These are phyloP conservation scores for Zasmidium cellare DNA, from an alignment of 2,329 filamentous ascomycete genomes.

Conservation along the genomic window DNA sequence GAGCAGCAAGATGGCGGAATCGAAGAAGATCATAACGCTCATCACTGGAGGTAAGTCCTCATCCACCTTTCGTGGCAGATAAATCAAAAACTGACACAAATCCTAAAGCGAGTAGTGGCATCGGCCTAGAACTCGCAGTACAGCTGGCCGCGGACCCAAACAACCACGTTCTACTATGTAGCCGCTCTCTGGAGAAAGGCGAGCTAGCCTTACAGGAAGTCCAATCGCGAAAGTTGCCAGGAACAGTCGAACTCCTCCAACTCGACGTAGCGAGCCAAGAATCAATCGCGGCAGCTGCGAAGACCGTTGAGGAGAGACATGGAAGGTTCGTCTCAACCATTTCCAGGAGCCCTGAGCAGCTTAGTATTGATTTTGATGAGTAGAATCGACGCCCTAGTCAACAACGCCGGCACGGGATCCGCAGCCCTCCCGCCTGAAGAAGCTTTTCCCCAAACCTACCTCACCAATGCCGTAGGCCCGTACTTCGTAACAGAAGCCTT, in stretches of 20 bases:
- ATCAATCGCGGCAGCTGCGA: constrained; percentile 26
- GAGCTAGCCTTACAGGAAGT: constrained; percentile 32
- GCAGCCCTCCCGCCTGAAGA: constrained; percentile 25
- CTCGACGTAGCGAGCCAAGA: constrained; percentile 28
- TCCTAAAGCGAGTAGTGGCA: constrained; percentile 43
- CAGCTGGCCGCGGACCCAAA: constrained; percentile 32
- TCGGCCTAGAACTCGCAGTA: constrained; percentile 47
- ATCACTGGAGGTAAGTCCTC: constrained; percentile 36
- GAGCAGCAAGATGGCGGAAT: background rate
- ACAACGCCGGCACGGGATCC: constrained; percentile 37
- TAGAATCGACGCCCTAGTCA: constrained; percentile 40
- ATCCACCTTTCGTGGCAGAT: background rate
- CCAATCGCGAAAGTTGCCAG: constrained; percentile 17
- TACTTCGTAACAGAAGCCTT: constrained; percentile 28
- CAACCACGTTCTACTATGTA: constrained; percentile 41
- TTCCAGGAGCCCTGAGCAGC: too few relatives aligned
- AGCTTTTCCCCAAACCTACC: constrained; percentile 21
- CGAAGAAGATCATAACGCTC: constrained; percentile 32
- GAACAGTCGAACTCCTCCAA: constrained; percentile 25
- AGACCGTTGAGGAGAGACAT: constrained; percentile 20
- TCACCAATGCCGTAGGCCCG: constrained; percentile 30
- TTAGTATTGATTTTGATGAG: background rate
- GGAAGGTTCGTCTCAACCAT: constrained; percentile 19
- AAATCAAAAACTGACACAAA: background rate
- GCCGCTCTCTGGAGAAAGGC: constrained; percentile 41